A percentile compares a stretch with the other conserved stretches of the same genome.
Evolutionary conservation across 2,329 filamentous ascomycete genomes (phyloP).

Genomic region (Bipolaris bicolor): DNA sequence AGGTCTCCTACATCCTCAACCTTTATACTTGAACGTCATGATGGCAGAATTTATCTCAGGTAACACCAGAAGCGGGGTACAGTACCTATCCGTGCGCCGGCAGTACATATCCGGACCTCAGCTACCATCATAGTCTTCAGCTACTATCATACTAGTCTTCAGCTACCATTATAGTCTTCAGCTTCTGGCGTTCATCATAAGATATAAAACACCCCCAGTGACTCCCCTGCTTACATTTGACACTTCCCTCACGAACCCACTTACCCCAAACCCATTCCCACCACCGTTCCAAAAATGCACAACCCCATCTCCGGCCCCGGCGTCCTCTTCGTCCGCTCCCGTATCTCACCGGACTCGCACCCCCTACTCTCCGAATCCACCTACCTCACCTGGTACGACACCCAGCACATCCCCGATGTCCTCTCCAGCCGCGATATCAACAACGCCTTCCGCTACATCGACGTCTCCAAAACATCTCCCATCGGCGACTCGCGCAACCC

Average conservation of each 20-base stretch:
- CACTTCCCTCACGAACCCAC: background rate
- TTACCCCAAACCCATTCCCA: too few species aligned
- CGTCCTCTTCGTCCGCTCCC: constrained; percentile 24
- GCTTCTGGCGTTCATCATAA: background rate
- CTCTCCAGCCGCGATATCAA: constrained; percentile 43
- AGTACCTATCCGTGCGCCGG: background rate
- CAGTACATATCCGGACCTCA: constrained; percentile 4
- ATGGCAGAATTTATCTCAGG: too few species aligned
- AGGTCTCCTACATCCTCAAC: background rate
- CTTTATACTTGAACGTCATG: background rate
- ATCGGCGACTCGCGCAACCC: constrained; percentile 12
- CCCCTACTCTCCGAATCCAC: constrained; percentile 40
- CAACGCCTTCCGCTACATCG: constrained; percentile 43
- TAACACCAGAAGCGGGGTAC: background rate
- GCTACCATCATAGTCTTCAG: too few species aligned
- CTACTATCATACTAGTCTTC: too few species aligned
- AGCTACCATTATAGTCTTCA: too few species aligned
- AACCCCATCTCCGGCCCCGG: constrained; percentile 17
- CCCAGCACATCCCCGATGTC: constrained; percentile 50
- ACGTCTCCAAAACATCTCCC: constrained; percentile 30
- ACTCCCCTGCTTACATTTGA: background rate
- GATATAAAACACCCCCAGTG: background rate
- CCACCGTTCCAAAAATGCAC: background rate
- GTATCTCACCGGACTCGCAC: constrained; percentile 30
- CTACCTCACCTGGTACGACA: constrained; percentile 50